Conservation (phyloP, 257 asterid species). For the Solanum bulbocastanum region DNA sequence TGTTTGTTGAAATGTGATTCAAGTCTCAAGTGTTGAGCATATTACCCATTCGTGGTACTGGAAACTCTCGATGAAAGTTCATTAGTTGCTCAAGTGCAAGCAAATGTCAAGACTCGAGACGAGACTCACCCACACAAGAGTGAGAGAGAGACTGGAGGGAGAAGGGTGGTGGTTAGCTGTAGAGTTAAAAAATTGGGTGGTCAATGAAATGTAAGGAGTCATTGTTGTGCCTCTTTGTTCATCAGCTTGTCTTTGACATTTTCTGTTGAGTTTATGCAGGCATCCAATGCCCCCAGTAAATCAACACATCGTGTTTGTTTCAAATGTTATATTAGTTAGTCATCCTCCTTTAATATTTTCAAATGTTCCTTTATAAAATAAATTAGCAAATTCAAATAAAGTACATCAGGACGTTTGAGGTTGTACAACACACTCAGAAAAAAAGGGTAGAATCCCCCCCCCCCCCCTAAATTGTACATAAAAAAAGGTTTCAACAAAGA, state of each 20-base stretch:
- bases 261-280: background rate
- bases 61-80: background rate
- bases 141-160: background rate
- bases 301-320: background rate
- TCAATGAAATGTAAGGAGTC: background rate
- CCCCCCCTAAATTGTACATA: too few species aligned
- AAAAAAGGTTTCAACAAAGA: too few species aligned
- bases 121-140: background rate
- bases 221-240: background rate
- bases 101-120: background rate
- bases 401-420: too few species aligned
- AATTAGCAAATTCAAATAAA: too few species aligned
- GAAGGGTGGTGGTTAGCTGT: background rate
- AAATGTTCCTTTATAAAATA: too few species aligned
- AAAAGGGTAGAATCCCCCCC: too few species aligned
- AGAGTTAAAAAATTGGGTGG: background rate
- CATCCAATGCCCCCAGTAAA: background rate
- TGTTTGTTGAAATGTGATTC: background rate
- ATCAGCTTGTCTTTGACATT: background rate
- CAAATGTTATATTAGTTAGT: background rate
- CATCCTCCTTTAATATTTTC: too few species aligned
- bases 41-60: background rate
- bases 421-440: too few species aligned
- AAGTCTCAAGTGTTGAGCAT: background rate
- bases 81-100: background rate